phyloP scores from a whole-genome alignment of 208 protist species.

The Endotrypanum monterogeii region DNA sequence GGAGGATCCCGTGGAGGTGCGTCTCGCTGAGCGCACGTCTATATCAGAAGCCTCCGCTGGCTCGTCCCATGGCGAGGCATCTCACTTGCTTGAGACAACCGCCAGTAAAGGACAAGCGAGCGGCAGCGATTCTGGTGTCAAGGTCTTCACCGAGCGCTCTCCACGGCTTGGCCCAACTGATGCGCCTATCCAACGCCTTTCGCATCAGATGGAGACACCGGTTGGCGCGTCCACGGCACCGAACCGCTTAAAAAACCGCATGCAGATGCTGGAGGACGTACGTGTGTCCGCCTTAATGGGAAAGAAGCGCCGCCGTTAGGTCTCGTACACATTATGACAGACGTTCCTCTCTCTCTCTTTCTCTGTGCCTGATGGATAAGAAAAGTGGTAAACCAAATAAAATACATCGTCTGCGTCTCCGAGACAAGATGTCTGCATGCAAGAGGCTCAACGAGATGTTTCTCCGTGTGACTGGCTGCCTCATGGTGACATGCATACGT shows the following conservation, averaged over 20 bases:
- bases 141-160: not conserved
- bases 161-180: not conserved
- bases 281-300: conserved; percentile 43
- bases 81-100: not conserved
- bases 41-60: not conserved
- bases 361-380: not conserved
- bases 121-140: not conserved
- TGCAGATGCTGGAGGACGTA: conserved; percentile 56
- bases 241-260: conserved; percentile 35
- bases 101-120: not conserved
- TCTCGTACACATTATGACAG: not conserved
- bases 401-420: not conserved
- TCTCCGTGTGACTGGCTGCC: too few species aligned
- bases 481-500: too few species aligned
- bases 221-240: not conserved
- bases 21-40: not conserved
- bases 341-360: too few species aligned
- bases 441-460: not conserved
- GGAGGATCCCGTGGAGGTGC: not conserved
- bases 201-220: conserved; percentile 6
- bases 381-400: not conserved
- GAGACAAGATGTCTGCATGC: not conserved
- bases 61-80: not conserved
- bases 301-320: conserved; percentile 26
- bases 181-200: not conserved